These are phyloP conservation scores for Lasiodiplodia gonubiensis DNA, from an alignment of 2,329 filamentous ascomycete genomes.

Conservation along the genomic window DNA sequence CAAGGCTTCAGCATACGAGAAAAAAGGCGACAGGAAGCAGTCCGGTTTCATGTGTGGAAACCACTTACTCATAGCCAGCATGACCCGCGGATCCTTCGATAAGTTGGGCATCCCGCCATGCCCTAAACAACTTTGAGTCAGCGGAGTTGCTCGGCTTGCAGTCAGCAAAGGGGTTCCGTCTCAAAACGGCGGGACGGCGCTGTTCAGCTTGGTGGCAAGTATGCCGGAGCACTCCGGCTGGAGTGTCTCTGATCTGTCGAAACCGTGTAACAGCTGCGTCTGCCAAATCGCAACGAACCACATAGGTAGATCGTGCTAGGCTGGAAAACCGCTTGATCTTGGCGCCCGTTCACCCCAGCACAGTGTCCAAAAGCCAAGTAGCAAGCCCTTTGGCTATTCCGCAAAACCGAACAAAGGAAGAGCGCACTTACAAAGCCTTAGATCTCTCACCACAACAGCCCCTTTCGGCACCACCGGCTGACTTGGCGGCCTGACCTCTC, in stretches of 20 bases:
- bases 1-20: slow-evolving; percentile 4
- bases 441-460: slow-evolving; percentile 63
- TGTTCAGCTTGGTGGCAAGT: neutral
- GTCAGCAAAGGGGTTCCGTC: neutral
- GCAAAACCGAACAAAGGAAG: neutral
- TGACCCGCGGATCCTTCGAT: slow-evolving; percentile 44
- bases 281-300: neutral
- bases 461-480: slow-evolving; percentile 62
- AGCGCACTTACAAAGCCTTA: slow-evolving; percentile 55
- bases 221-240: neutral
- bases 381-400: neutral
- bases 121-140: slow-evolving; percentile 41
- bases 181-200: neutral
- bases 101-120: slow-evolving; percentile 68
- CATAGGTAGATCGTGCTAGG: neutral
- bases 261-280: neutral
- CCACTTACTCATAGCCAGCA: slow-evolving; percentile 36
- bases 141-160: neutral
- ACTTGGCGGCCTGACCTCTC: slow-evolving; percentile 49
- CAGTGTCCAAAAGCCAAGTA: neutral
- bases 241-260: neutral
- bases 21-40: slow-evolving; percentile 6
- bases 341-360: neutral
- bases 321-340: neutral
- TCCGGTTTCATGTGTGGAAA: neutral